Percentiles rank a stretch among this genome's conserved stretches.
Evolutionary conservation across 306 rosid species (phyloP).

Genomic region (Trifolium pratense): DNA sequence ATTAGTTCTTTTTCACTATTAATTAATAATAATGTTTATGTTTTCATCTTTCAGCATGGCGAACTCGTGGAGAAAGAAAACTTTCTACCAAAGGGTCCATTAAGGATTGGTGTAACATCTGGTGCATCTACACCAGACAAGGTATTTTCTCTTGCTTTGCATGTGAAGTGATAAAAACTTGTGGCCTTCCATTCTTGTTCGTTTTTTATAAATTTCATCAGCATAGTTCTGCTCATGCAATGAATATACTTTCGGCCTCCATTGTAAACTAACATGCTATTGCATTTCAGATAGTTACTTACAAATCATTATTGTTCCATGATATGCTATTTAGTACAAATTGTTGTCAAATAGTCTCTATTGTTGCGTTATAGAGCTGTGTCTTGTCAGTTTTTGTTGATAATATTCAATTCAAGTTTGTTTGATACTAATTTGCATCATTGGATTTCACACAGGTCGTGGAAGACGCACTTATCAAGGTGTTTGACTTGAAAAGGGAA

Average conservation of each 20-base stretch:
- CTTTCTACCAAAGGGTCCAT: slow-evolving; percentile 84
- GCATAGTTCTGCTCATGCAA: background rate
- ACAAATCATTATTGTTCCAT: too few relatives aligned
- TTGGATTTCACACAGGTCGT: slow-evolving; percentile 60
- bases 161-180: background rate
- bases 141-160: slow-evolving; percentile 56
- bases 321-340: too few relatives aligned
- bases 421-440: background rate
- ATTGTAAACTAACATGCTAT: background rate
- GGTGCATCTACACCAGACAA: slow-evolving; percentile 99
- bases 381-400: background rate
- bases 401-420: background rate
- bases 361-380: background rate
- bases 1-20: slow-evolving; percentile 19
- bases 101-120: slow-evolving; percentile 88
- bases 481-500: slow-evolving; percentile 81
- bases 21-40: background rate
- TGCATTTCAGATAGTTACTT: background rate
- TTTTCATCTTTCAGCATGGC: slow-evolving; percentile 69
- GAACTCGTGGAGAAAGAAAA: slow-evolving; percentile 94
- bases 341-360: too few relatives aligned
- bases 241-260: background rate
- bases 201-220: background rate
- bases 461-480: slow-evolving; percentile 81
- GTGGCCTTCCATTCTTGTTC: slow-evolving; percentile 20